Percentiles rank a stretch among this genome's conserved stretches.
Evolutionary conservation across 2,329 filamentous ascomycete species (phyloP).

Genomic region (Nakataea oryzae): DNA sequence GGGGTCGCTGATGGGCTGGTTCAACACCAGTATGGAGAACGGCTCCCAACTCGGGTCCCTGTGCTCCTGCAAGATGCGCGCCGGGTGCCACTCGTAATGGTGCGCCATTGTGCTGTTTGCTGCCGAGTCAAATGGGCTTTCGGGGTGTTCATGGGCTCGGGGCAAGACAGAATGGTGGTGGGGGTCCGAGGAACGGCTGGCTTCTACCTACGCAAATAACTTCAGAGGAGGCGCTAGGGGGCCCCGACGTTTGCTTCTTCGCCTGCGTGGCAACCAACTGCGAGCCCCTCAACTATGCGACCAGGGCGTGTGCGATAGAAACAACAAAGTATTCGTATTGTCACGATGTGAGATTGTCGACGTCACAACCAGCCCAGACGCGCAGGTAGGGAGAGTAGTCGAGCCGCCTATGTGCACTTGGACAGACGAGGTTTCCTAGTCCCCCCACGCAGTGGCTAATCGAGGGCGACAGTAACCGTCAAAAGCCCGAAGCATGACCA

Average conservation of each 20-base stretch:
- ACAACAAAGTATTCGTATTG: not conserved
- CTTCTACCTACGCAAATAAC: not conserved
- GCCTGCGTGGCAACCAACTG: not conserved
- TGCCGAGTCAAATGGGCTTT: not conserved
- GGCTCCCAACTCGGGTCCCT: not conserved
- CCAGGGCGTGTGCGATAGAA: too few relatives aligned
- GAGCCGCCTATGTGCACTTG: too few relatives aligned
- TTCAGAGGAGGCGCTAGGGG: too few relatives aligned
- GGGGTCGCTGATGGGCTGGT: constrained; percentile 37
- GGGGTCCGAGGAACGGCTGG: not conserved
- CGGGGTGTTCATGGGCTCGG: not conserved
- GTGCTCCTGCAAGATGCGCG: not conserved
- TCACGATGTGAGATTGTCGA: not conserved
- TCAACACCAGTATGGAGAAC: constrained; percentile 38
- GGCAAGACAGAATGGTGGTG: not conserved
- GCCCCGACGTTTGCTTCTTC: not conserved
- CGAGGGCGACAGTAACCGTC: not conserved
- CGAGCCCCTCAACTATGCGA: not conserved
- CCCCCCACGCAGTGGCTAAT: not conserved
- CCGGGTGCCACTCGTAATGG: constrained; percentile 14
- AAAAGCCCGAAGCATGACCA: not conserved
- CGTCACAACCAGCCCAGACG: too few relatives aligned
- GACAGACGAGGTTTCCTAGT: not conserved
- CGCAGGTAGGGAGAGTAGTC: too few relatives aligned
- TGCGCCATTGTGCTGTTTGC: not conserved